Conservation (phyloP, 768 basidiomycete species). For the Amanita polypyramis region DNA sequence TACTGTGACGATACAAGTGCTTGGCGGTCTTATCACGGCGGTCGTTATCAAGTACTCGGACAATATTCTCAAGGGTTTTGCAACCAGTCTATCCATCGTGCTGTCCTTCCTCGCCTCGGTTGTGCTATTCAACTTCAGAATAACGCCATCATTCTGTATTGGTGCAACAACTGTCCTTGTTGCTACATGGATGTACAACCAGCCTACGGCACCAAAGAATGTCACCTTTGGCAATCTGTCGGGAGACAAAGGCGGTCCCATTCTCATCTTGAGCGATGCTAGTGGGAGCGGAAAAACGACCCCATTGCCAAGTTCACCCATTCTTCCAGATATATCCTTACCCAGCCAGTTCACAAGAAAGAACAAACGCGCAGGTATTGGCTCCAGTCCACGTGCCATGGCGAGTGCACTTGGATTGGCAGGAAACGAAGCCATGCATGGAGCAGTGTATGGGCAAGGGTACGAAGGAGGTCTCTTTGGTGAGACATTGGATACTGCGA, state of each 20-base stretch:
- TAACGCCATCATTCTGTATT: conserved; percentile 80
- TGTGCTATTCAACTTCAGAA: conserved; percentile 79
- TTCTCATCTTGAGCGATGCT: conserved; percentile 1
- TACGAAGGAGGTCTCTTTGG: conserved; percentile 10
- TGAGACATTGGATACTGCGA: conserved; percentile 24
- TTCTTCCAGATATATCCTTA: conserved; percentile 43
- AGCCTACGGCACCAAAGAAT: conserved; percentile 28
- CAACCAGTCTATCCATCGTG: conserved; percentile 88
- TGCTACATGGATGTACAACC: conserved; percentile 95
- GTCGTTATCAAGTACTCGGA: conserved; percentile 96
- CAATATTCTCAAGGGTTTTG: conserved; percentile 96
- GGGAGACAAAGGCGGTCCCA: conserved; percentile 10
- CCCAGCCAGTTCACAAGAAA: conserved; percentile 47
- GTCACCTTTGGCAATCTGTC: conserved; percentile 9
- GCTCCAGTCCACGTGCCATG: conserved; percentile 34
- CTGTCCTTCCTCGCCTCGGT: conserved; percentile 93
- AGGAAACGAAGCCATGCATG: conserved; percentile 2
- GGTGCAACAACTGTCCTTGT: conserved; percentile 79
- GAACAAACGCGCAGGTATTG: conserved; percentile 28
- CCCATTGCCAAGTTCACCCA: conserved; percentile 23
- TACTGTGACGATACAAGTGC: conserved; percentile 81
- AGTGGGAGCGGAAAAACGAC: conserved; percentile 12
- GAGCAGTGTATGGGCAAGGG: conserved; percentile 11
- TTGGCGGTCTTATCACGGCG: conserved; percentile 90
- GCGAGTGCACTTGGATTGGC: conserved; percentile 37